phyloP scores from a whole-genome alignment of 345 rosid genomes.

The Salix arbutifolia region DNA sequence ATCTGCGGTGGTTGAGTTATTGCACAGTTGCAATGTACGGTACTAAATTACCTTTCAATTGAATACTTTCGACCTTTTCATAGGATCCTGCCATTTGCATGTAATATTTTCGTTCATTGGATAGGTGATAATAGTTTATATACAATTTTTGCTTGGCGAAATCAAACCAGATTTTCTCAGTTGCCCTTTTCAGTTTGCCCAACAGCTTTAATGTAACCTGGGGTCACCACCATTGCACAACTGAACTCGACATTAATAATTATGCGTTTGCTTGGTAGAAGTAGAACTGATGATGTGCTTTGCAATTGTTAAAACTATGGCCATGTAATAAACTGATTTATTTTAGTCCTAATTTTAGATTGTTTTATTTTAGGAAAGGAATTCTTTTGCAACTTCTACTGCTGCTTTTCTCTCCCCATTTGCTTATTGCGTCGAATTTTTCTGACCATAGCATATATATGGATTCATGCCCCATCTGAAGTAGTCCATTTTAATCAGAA shows the following conservation, averaged over 20 bases:
- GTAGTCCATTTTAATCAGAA: too few species aligned
- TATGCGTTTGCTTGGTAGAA: too few species aligned
- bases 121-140: background rate
- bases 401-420: too few species aligned
- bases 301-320: too few species aligned
- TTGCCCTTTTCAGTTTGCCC: background rate
- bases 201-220: background rate
- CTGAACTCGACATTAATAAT: background rate
- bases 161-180: background rate
- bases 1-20: constrained; percentile 73
- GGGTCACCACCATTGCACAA: background rate
- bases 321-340: too few species aligned
- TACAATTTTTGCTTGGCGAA: background rate
- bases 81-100: background rate
- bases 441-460: too few species aligned
- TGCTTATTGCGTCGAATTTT: too few species aligned
- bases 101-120: background rate
- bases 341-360: too few species aligned
- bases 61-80: background rate
- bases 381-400: too few species aligned
- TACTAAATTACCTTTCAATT: background rate
- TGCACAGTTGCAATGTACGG: constrained; percentile 38
- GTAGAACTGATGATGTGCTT: too few species aligned
- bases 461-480: too few species aligned
- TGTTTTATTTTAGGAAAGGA: too few species aligned